These are phyloP conservation scores for Talaromyces sp. DNA, from an alignment of 2,329 filamentous ascomycete species.

Conservation along the genomic window DNA sequence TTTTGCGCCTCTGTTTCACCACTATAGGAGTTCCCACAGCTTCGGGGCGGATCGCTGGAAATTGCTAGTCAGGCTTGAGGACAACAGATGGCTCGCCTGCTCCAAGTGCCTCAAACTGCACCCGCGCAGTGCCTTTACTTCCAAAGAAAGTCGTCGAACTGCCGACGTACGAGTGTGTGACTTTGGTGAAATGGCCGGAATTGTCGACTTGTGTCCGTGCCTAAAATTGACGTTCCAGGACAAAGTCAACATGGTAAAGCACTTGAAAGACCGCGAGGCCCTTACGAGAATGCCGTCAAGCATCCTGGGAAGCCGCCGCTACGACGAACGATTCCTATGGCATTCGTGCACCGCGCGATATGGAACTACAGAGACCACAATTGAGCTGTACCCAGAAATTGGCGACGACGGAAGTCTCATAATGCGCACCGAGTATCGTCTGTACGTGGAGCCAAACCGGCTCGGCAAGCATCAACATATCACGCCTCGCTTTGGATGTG, in stretches of 20 bases:
- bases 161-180: slow-evolving; percentile 28
- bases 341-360: slow-evolving; percentile 32
- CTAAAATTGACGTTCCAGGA: slow-evolving; percentile 35
- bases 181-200: slow-evolving; percentile 28
- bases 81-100: slow-evolving; percentile 29
- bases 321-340: slow-evolving; percentile 30
- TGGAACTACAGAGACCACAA: slow-evolving; percentile 27
- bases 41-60: slow-evolving; percentile 32
- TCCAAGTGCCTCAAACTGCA: slow-evolving; percentile 36
- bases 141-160: slow-evolving; percentile 28
- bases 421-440: slow-evolving; percentile 33
- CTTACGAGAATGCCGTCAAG: slow-evolving; percentile 19
- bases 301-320: slow-evolving; percentile 22
- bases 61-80: slow-evolving; percentile 30
- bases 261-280: slow-evolving; percentile 24
- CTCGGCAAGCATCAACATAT: slow-evolving; percentile 33
- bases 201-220: slow-evolving; percentile 36
- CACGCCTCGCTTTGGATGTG: slow-evolving; percentile 35
- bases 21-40: slow-evolving; percentile 32
- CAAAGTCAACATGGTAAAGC: slow-evolving; percentile 30
- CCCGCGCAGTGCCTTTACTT: slow-evolving; percentile 26
- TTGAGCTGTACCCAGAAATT: slow-evolving; percentile 31
- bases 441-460: slow-evolving; percentile 27
- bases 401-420: slow-evolving; percentile 25
- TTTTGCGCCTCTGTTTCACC: slow-evolving; percentile 35